A percentile compares a stretch with the other conserved stretches of the same genome.
Conservation (phyloP, 1,284 basidiomycete species). For the Mrakiaceae sp. region DNA sequence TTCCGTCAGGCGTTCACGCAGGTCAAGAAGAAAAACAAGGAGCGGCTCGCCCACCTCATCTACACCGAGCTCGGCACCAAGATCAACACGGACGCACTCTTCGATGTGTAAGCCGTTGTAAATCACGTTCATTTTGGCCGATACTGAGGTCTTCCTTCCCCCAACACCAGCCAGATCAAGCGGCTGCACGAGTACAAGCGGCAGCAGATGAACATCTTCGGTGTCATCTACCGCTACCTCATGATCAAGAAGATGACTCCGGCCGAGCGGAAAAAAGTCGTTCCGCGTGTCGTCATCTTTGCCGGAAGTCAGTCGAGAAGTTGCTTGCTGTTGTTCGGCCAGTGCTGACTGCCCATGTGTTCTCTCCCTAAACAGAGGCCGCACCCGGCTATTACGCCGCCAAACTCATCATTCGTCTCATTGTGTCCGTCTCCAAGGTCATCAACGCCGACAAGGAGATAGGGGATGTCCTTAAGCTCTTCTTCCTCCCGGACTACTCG, state of each 20-base stretch:
- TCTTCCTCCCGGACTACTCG: conserved; percentile 22
- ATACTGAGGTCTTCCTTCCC: too few relatives aligned
- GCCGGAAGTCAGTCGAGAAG: conserved; percentile 50
- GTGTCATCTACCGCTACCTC: conserved; percentile 77
- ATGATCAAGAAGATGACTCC: conserved; percentile 63
- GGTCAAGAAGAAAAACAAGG: conserved; percentile 48
- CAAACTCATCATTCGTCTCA: conserved; percentile 43
- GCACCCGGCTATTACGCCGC: conserved; percentile 40
- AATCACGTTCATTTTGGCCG: not conserved
- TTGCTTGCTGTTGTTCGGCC: conserved; percentile 14
- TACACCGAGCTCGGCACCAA: conserved; percentile 56
- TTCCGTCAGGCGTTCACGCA: conserved; percentile 6
- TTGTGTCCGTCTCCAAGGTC: conserved; percentile 73
- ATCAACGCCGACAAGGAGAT: conserved; percentile 80
- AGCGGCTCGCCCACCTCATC: conserved; percentile 52
- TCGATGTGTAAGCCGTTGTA: conserved; percentile 57
- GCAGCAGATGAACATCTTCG: conserved; percentile 71
- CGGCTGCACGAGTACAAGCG: conserved; percentile 81
- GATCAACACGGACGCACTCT: conserved; percentile 70
- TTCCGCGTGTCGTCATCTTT: conserved; percentile 74
- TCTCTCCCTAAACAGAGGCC: conserved; percentile 26
- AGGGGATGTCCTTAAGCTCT: conserved; percentile 61
- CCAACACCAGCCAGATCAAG: too few relatives aligned
- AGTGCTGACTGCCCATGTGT: not conserved
- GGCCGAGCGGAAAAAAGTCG: conserved; percentile 64